Conservation (phyloP, 495 filamentous ascomycete species). For the Aspergillus kassunensis region DNA sequence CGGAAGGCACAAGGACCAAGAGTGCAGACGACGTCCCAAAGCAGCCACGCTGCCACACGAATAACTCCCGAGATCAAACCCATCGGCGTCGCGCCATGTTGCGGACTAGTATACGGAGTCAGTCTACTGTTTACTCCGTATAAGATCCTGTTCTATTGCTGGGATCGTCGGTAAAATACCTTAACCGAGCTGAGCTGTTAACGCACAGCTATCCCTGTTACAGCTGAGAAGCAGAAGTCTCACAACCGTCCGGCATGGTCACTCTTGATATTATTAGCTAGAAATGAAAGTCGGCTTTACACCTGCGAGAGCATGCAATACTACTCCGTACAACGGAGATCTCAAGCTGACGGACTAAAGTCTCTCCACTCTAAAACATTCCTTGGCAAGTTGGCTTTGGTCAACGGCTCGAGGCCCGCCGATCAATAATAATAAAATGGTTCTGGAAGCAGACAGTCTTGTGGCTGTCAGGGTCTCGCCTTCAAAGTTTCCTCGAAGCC, state of each 20-base stretch:
- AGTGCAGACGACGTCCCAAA: background rate
- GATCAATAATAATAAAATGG: background rate
- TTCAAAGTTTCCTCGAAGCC: background rate
- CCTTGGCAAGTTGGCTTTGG: constrained; percentile 3
- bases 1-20: background rate
- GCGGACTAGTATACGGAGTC: background rate
- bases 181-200: background rate
- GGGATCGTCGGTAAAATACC: background rate
- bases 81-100: background rate
- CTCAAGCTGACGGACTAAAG: too few relatives aligned
- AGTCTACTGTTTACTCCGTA: background rate
- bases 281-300: constrained; percentile 1
- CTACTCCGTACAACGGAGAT: too few relatives aligned
- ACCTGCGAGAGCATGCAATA: too few relatives aligned
- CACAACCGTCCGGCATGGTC: background rate
- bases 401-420: background rate
- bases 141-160: background rate
- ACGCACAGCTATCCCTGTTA: constrained; percentile 1
- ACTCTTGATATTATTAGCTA: constrained; percentile 4
- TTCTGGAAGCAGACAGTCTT: constrained; percentile 4
- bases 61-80: background rate
- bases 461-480: constrained; percentile 4
- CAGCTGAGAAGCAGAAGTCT: background rate
- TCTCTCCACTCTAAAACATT: background rate
- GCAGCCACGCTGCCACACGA: too few relatives aligned